phyloP scores from a whole-genome alignment of 2,329 filamentous ascomycete species.

The Tympanopsis confertula region DNA sequence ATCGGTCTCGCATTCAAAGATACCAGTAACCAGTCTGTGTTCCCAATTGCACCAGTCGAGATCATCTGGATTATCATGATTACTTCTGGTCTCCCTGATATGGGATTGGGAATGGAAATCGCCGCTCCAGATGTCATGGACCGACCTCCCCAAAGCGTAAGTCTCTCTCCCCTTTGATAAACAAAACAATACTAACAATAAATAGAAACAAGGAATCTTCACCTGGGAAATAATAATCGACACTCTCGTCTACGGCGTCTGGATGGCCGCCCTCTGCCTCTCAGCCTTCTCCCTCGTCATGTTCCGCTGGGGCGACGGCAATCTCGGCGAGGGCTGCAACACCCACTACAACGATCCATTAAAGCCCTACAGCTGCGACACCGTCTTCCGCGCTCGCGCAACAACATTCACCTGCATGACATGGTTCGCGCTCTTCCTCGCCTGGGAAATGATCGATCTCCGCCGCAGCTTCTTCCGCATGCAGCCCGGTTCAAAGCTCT shows the following conservation, averaged over 20 bases:
- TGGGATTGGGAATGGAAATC: conserved; percentile 72
- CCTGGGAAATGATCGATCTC: conserved; percentile 68
- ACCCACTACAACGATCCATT: conserved; percentile 34
- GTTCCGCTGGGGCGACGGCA: conserved; percentile 43
- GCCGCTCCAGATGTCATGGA: conserved; percentile 68
- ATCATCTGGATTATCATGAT: conserved; percentile 95
- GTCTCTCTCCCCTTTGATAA: conserved; percentile 21
- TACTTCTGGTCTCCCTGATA: conserved; percentile 76
- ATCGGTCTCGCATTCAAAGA: conserved; percentile 78
- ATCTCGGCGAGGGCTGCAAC: conserved; percentile 51
- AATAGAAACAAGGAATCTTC: conserved; percentile 59
- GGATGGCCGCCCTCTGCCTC: conserved; percentile 63
- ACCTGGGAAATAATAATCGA: conserved; percentile 67
- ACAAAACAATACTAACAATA: conserved; percentile 3
- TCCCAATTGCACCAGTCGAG: conserved; percentile 73
- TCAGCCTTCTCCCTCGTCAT: conserved; percentile 52
- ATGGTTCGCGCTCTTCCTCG: conserved; percentile 66
- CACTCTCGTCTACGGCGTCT: conserved; percentile 67
- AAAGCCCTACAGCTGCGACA: conserved; percentile 45
- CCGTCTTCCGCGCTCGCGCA: conserved; percentile 59
- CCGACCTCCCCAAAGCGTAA: conserved; percentile 63
- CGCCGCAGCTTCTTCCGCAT: conserved; percentile 66
- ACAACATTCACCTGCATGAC: conserved; percentile 66
- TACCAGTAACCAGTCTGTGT: conserved; percentile 58
- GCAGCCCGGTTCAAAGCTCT: conserved; percentile 47